Conservation (phyloP, 257 asterid species). For the Petunia axillaris region DNA sequence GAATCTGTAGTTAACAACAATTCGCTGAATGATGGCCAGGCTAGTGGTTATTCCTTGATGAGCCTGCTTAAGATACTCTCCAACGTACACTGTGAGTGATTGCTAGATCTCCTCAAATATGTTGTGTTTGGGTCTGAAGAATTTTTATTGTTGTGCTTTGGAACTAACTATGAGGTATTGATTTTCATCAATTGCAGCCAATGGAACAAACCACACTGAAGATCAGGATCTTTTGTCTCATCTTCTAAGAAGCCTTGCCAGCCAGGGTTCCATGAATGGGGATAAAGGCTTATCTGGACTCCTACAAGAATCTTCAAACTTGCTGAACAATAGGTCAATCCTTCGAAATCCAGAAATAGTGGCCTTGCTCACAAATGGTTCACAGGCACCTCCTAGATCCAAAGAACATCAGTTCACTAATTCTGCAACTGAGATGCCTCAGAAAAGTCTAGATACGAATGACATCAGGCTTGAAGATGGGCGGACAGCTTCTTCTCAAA, state of each 20-base stretch:
- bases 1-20: slow-evolving; percentile 42
- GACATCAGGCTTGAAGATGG: slow-evolving; percentile 33
- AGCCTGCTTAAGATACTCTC: slow-evolving; percentile 75
- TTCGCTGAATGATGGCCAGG: slow-evolving; percentile 55
- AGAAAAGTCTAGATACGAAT: slow-evolving; percentile 33
- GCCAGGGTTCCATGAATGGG: slow-evolving; percentile 45
- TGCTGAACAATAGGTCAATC: slow-evolving; percentile 50
- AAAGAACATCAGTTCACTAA: slow-evolving; percentile 41
- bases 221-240: slow-evolving; percentile 73
- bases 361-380: slow-evolving; percentile 53
- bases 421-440: slow-evolving; percentile 46
- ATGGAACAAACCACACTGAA: slow-evolving; percentile 45
- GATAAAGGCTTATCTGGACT: slow-evolving; percentile 49
- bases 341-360: slow-evolving; percentile 50
- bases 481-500: slow-evolving; percentile 47
- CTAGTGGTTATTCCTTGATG: slow-evolving; percentile 67
- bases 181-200: slow-evolving; percentile 53
- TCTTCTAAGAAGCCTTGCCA: slow-evolving; percentile 67
- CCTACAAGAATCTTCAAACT: slow-evolving; percentile 50
- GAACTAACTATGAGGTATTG: slow-evolving; percentile 7
- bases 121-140: not conserved
- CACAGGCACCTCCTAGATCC: slow-evolving; percentile 49
- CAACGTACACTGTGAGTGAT: slow-evolving; percentile 69
- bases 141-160: not conserved
- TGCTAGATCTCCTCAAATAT: slow-evolving; percentile 21